Conservation (phyloP, 1,284 basidiomycete genomes). For the Sparassis latifolia region DNA sequence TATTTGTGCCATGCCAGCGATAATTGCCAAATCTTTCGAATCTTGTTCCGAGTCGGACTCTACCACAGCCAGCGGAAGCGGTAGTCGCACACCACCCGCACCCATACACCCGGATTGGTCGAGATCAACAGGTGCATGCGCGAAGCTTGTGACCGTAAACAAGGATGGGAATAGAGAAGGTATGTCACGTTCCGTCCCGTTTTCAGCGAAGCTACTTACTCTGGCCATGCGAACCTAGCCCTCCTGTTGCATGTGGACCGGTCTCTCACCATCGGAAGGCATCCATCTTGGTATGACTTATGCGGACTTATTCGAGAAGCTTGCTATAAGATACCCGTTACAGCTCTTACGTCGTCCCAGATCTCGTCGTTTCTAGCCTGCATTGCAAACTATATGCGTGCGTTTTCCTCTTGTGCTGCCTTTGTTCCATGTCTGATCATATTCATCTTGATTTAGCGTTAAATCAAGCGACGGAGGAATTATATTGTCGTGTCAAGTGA, state of each 20-base stretch:
- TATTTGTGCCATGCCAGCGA: too few species aligned
- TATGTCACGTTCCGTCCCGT: constrained; percentile 16
- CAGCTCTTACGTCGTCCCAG: constrained; percentile 43
- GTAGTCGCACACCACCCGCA: too few species aligned
- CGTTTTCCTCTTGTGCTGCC: constrained; percentile 12
- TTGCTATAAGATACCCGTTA: not conserved
- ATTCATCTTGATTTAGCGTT: constrained; percentile 36
- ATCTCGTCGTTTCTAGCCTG: constrained; percentile 53
- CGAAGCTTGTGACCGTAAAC: constrained; percentile 55
- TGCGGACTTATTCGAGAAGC: not conserved
- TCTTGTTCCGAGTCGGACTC: too few species aligned
- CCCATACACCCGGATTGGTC: not conserved
- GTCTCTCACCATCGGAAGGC: constrained; percentile 62
- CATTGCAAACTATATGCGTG: constrained; percentile 80
- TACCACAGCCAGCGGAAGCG: not conserved
- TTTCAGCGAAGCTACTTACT: not conserved
- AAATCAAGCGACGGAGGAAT: constrained; percentile 64
- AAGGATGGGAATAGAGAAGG: constrained; percentile 55
- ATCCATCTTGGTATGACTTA: constrained; percentile 29
- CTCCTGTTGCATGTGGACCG: constrained; percentile 49
- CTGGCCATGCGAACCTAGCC: constrained; percentile 9
- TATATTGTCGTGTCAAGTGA: constrained; percentile 70
- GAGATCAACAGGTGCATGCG: constrained; percentile 42
- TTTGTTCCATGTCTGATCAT: not conserved
- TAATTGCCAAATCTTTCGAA: too few species aligned